Evolutionary conservation across 805 yeast genomes (phyloP).

Genomic region (Wickerhamiella occidentalis): DNA sequence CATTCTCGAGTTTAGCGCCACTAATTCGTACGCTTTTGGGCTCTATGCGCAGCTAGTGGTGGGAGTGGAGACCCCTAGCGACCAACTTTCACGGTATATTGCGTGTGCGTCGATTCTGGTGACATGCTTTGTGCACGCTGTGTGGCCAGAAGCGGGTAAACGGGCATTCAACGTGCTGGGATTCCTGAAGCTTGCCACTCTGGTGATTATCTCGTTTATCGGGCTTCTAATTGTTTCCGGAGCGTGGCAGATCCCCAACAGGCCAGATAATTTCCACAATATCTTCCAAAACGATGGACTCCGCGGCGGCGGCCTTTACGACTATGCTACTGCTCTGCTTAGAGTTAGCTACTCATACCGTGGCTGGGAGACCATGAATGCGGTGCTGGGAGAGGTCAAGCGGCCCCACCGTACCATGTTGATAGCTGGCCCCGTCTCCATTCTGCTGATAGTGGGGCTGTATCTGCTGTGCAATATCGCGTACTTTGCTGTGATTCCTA

Average conservation of each 20-base stretch:
- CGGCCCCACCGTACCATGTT: slow-evolving; percentile 46
- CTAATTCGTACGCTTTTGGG: slow-evolving; percentile 55
- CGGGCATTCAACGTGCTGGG: slow-evolving; percentile 44
- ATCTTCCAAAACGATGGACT: slow-evolving; percentile 33
- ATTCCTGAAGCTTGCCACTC: slow-evolving; percentile 39
- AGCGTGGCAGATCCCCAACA: slow-evolving; percentile 20
- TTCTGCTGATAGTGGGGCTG: slow-evolving; percentile 38
- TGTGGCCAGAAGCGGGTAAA: slow-evolving; percentile 40
- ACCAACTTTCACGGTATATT: slow-evolving; percentile 33
- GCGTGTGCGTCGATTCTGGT: slow-evolving; percentile 39
- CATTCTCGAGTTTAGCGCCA: slow-evolving; percentile 49
- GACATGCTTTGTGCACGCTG: slow-evolving; percentile 33
- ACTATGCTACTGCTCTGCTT: slow-evolving; percentile 43
- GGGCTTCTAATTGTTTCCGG: slow-evolving; percentile 36
- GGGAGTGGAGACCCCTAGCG: slow-evolving; percentile 31
- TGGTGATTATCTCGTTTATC: slow-evolving; percentile 37
- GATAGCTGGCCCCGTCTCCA: slow-evolving; percentile 51
- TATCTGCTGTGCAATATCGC: slow-evolving; percentile 48
- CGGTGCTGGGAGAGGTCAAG: slow-evolving; percentile 45
- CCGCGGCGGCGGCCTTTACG: slow-evolving; percentile 35
- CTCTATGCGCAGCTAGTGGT: slow-evolving; percentile 39
- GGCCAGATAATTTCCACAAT: slow-evolving; percentile 28
- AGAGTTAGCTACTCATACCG: slow-evolving; percentile 52
- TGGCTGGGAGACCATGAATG: slow-evolving; percentile 62
- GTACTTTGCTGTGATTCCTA: slow-evolving; percentile 42